A percentile compares a stretch with the other conserved stretches of the same genome.
These are phyloP conservation scores for Wickerhamomyces ciferrii DNA, from an alignment of 805 yeast genomes.

Conservation along the genomic window DNA sequence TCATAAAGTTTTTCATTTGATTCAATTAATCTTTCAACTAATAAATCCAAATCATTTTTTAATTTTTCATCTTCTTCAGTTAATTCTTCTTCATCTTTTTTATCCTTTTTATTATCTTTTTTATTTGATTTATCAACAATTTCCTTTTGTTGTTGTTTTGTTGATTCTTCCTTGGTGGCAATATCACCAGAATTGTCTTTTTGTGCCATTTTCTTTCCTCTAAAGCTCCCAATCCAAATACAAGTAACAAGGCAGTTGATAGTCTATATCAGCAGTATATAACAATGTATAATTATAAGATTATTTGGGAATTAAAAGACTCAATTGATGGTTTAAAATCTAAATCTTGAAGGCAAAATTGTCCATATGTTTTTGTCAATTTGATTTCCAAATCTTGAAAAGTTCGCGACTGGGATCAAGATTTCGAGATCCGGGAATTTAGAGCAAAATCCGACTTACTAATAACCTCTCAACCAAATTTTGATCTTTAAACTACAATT, in stretches of 20 bases:
- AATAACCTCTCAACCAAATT: too few relatives aligned
- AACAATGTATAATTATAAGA: neutral
- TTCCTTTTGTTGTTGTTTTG: neutral
- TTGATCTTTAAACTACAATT: too few relatives aligned
- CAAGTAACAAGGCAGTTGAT: neutral
- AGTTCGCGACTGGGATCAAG: neutral
- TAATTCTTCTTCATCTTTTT: slow-evolving; percentile 64
- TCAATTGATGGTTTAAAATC: neutral
- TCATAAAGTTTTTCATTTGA: slow-evolving; percentile 41
- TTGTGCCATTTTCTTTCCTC: slow-evolving; percentile 2
- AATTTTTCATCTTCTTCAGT: slow-evolving; percentile 90
- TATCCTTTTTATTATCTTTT: slow-evolving; percentile 15
- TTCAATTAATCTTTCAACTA: slow-evolving; percentile 75
- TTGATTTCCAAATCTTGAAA: neutral
- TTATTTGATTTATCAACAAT: slow-evolving; percentile 4
- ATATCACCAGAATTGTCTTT: slow-evolving; percentile 14
- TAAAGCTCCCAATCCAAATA: neutral
- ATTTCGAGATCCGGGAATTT: neutral
- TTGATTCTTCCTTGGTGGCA: slow-evolving; percentile 19
- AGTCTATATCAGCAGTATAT: neutral
- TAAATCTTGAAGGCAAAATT: neutral
- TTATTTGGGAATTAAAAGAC: neutral
- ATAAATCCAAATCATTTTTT: slow-evolving; percentile 78
- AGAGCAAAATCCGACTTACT: too few relatives aligned
- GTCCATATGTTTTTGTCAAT: neutral